Conservation (phyloP, 2,329 filamentous ascomycete genomes). For the Microdochium nivale region DNA sequence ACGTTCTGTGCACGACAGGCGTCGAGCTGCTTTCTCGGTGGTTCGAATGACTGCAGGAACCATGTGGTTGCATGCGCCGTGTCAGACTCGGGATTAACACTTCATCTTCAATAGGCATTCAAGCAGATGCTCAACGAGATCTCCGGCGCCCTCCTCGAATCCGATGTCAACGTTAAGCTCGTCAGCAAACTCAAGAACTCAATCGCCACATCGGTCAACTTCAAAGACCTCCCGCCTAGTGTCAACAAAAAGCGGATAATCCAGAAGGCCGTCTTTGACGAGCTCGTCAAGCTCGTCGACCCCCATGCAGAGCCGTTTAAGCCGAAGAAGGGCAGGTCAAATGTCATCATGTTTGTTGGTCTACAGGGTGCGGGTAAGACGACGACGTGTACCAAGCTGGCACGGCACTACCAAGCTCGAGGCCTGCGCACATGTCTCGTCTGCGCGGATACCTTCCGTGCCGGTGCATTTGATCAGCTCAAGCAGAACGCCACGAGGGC, state of each 20-base stretch:
- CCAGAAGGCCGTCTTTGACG: conserved; percentile 95
- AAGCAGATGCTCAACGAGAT: conserved; percentile 99
- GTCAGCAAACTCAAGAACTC: conserved; percentile 88
- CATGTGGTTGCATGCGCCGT: not conserved
- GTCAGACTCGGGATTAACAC: not conserved
- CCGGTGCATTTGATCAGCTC: conserved; percentile 94
- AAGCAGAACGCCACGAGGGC: conserved; percentile 99
- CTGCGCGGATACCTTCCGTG: conserved; percentile 96
- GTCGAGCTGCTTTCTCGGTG: conserved; percentile 25
- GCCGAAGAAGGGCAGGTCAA: conserved; percentile 90
- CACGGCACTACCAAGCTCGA: conserved; percentile 85
- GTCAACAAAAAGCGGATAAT: conserved; percentile 98
- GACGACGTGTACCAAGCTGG: conserved; percentile 95
- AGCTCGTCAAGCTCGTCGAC: conserved; percentile 90
- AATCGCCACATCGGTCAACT: conserved; percentile 85
- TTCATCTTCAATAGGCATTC: conserved; percentile 47
- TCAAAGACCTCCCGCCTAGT: conserved; percentile 81
- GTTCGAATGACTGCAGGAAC: too few species aligned
- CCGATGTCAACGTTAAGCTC: conserved; percentile 93
- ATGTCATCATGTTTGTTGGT: conserved; percentile 99
- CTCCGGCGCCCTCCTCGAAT: conserved; percentile 87
- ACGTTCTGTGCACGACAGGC: conserved; percentile 4
- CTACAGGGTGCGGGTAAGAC: conserved; percentile 97
- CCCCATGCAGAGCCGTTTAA: conserved; percentile 94
- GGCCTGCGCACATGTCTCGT: conserved; percentile 92